Evolutionary conservation across 345 rosid genomes (phyloP), one percentile per base, ranked within the genome.

Genomic region (Gossypium arboreum): DNA sequence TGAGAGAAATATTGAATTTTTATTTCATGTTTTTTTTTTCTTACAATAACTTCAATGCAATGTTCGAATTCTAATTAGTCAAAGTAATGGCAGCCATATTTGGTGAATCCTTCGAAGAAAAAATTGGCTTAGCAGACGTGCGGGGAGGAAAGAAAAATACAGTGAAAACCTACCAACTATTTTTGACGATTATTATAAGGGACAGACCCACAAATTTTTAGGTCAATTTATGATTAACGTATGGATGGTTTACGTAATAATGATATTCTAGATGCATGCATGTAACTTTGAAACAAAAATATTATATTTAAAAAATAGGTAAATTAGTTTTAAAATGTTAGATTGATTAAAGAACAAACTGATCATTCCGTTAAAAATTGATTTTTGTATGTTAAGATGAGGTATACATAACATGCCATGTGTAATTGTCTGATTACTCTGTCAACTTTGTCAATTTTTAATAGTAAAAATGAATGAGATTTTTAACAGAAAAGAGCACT

Each of bases 261-360:
- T 58, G 12, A 25, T 2, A 60, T 25, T 60, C n/a, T 25, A 60
- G 64, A 25, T 12, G 17, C 41, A 25, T 5, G 17, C 41, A 60
- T 60, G 1, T 34, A 34, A 6, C 41, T 34, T 5, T 5, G 41
- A 34, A 34, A 34, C 41, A 34, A 34, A 34, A 34, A 34, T 5
- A 34, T 34, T 34, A 34, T 34, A 34, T 34, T 34, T 34, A 34
- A 4, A 29, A 34, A 34, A 34, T 34, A 0, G 6, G 0, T 34
- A 29, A 29, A 29, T 29, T 29, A 3, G 0, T 29, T 29, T 29
- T 29, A 3, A 0, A 0, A 1, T 0, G 7, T 5, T 34, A 34
- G 1, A 4, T 34, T 0, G 0, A 34, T 34, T 0, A 34, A 34
- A 34, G 0, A 34, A 0, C 0, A 1, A 34, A 5, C 1, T 34